A percentile compares a stretch with the other conserved stretches of the same genome.
Conservation (phyloP, 345 rosid species). For the Xanthoceras sorbifolium region DNA sequence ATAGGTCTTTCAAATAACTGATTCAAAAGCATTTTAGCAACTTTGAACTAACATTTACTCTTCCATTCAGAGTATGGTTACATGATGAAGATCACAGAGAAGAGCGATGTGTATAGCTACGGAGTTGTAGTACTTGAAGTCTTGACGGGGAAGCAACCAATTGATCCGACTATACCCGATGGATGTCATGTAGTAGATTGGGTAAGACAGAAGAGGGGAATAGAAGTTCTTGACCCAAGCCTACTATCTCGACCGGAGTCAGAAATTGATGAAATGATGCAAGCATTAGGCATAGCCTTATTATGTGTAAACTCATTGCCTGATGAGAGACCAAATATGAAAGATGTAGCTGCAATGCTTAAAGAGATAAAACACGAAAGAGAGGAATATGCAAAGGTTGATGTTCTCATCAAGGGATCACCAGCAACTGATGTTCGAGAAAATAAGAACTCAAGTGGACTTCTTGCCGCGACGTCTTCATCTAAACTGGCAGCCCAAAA, state of each 20-base stretch:
- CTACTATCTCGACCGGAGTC: slow-evolving; percentile 52
- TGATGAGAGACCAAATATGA: slow-evolving; percentile 89
- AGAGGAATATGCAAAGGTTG: slow-evolving; percentile 81
- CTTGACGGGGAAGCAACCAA: slow-evolving; percentile 88
- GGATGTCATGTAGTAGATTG: slow-evolving; percentile 85
- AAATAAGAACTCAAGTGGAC: slow-evolving; percentile 27
- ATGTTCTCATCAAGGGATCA: slow-evolving; percentile 67
- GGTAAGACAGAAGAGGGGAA: slow-evolving; percentile 70
- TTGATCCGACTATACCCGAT: slow-evolving; percentile 89
- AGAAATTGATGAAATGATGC: slow-evolving; percentile 83
- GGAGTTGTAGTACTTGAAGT: slow-evolving; percentile 88
- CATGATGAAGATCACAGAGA: slow-evolving; percentile 96
- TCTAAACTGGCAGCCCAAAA: slow-evolving; percentile 42
- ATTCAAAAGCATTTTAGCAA: slow-evolving; percentile 1
- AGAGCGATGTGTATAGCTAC: slow-evolving; percentile 93
- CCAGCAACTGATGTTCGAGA: slow-evolving; percentile 38
- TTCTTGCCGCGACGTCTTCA: slow-evolving; percentile 48
- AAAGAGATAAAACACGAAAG: slow-evolving; percentile 87
- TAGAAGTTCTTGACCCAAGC: slow-evolving; percentile 67
- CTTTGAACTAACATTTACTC: not conserved
- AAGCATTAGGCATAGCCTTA: slow-evolving; percentile 72
- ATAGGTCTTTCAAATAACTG: not conserved
- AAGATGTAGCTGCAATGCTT: slow-evolving; percentile 92
- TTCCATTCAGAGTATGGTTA: slow-evolving; percentile 74
- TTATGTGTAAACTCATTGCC: slow-evolving; percentile 74